Conservation (phyloP, 306 rosid species). For the Inga laurina region DNA sequence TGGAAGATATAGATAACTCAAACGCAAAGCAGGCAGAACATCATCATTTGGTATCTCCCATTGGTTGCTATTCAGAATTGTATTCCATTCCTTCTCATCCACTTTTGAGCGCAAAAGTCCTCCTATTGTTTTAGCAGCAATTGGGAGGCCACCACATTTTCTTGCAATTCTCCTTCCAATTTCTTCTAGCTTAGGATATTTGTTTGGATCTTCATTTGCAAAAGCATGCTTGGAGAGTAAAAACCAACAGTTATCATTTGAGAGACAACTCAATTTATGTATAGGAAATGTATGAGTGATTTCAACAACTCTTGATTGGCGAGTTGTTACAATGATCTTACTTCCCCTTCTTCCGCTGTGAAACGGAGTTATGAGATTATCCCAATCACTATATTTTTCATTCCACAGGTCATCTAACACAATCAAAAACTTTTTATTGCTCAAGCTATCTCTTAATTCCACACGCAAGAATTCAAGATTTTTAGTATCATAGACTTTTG, state of each 20-base stretch:
- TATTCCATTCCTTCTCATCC: constrained; percentile 42
- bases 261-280: constrained; percentile 26
- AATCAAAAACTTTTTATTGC: constrained; percentile 41
- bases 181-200: constrained; percentile 21
- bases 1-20: constrained; percentile 30
- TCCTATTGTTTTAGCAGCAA: constrained; percentile 43
- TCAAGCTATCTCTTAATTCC: constrained; percentile 33
- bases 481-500: background rate
- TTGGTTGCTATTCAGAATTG: constrained; percentile 25
- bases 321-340: constrained; percentile 47
- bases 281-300: constrained; percentile 39
- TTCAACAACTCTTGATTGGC: constrained; percentile 37
- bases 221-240: constrained; percentile 46
- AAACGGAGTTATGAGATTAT: constrained; percentile 32
- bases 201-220: background rate
- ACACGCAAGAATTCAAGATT: constrained; percentile 48
- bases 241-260: constrained; percentile 41
- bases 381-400: constrained; percentile 48
- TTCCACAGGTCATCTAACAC: constrained; percentile 59
- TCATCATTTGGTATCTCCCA: constrained; percentile 45
- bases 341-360: constrained; percentile 44
- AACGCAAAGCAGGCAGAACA: constrained; percentile 32
- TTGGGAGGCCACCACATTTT: constrained; percentile 50
- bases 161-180: constrained; percentile 39
- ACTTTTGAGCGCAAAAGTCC: constrained; percentile 33